Conservation (phyloP, 2,329 filamentous ascomycete species). For the Chaetoscypha palmicola region DNA sequence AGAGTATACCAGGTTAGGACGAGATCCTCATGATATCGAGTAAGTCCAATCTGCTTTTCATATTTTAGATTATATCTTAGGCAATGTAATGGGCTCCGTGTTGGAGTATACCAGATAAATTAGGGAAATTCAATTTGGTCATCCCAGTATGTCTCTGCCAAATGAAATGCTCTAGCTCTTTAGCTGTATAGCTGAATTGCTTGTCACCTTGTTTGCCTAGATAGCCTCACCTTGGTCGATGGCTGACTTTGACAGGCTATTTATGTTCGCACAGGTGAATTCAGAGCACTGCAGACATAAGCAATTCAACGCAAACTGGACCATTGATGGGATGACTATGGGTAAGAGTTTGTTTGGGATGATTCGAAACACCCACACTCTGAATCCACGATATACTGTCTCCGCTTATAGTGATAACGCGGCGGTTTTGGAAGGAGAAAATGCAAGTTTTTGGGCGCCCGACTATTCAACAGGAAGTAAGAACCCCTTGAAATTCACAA, state of each 20-base stretch:
- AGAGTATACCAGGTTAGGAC: constrained; percentile 58
- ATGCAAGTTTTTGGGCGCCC: constrained; percentile 77
- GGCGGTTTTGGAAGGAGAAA: constrained; percentile 73
- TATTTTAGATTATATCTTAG: too few relatives aligned
- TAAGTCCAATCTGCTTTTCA: constrained; percentile 19
- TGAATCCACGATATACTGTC: constrained; percentile 73
- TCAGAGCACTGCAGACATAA: constrained; percentile 81
- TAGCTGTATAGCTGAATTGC: too few relatives aligned
- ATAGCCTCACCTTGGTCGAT: not conserved
- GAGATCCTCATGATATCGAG: constrained; percentile 73
- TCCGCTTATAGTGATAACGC: constrained; percentile 98
- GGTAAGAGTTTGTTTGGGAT: constrained; percentile 81
- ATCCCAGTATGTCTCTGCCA: too few relatives aligned
- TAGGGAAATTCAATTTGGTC: too few relatives aligned
- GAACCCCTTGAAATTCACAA: too few relatives aligned
- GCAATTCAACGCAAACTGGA: constrained; percentile 96
- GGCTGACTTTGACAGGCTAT: constrained; percentile 40
- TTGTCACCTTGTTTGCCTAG: too few relatives aligned
- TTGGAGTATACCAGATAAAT: too few relatives aligned
- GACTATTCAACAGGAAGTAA: constrained; percentile 78
- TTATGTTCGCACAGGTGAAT: constrained; percentile 99
- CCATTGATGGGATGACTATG: constrained; percentile 79
- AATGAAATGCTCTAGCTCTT: too few relatives aligned
- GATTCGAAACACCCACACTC: constrained; percentile 92
- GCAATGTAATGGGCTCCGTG: too few relatives aligned